These are phyloP conservation scores for Notholithocarpus densiflorus DNA, from an alignment of 306 rosid genomes.

Conservation along the genomic window DNA sequence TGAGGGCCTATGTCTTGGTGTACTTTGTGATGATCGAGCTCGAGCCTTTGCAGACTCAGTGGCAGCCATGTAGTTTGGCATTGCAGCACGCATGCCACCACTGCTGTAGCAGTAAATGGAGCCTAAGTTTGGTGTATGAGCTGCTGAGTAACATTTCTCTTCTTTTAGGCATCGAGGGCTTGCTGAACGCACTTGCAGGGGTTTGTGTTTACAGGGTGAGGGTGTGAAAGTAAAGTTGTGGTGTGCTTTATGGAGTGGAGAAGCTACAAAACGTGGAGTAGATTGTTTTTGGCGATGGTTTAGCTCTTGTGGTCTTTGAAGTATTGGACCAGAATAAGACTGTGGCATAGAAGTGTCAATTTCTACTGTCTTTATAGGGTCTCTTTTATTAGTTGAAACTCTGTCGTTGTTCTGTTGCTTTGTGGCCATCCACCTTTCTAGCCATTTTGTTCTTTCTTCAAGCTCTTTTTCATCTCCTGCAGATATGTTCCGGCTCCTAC, in stretches of 20 bases:
- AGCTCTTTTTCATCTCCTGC: slow-evolving; percentile 19
- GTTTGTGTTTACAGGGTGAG: slow-evolving; percentile 24
- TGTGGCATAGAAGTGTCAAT: slow-evolving; percentile 19
- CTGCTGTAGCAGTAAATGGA: slow-evolving; percentile 3
- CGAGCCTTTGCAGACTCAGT: slow-evolving; percentile 37
- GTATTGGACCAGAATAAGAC: background rate
- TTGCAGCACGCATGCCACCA: background rate
- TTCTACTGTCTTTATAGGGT: slow-evolving; percentile 27
- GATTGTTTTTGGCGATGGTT: slow-evolving; percentile 2
- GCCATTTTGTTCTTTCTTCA: slow-evolving; percentile 39
- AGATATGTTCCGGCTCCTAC: slow-evolving; percentile 23
- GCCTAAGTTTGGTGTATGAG: slow-evolving; percentile 28
- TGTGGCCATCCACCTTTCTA: slow-evolving; percentile 36
- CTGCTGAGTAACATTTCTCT: slow-evolving; percentile 22
- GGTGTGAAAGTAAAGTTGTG: slow-evolving; percentile 15
- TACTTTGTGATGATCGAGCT: slow-evolving; percentile 18
- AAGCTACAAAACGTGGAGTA: slow-evolving; percentile 4
- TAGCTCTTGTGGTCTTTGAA: background rate
- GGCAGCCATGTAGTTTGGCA: slow-evolving; percentile 30
- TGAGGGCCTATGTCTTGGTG: slow-evolving; percentile 22
- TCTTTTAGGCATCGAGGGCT: slow-evolving; percentile 31
- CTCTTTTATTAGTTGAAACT: slow-evolving; percentile 16
- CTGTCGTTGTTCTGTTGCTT: slow-evolving; percentile 20
- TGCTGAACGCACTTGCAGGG: slow-evolving; percentile 12
- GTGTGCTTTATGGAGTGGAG: slow-evolving; percentile 17